Evolutionary conservation across 371 early-diverging fungal genomes (phyloP).

Genomic region (Apophysomyces ossiformis): DNA sequence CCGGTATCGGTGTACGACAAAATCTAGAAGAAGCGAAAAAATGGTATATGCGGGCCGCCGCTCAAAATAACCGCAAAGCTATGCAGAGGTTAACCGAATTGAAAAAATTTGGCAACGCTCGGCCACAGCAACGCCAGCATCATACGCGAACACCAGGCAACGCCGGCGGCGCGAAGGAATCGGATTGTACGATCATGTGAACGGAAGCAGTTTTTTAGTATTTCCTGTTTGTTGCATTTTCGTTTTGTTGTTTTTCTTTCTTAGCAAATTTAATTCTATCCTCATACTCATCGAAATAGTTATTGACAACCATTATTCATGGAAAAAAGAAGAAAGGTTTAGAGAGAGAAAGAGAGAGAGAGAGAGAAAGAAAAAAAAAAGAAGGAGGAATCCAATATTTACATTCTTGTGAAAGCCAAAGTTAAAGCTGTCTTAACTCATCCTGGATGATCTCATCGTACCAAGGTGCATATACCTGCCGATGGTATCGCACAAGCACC

Average conservation of each 20-base stretch:
- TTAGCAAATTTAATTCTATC: conserved; percentile 8
- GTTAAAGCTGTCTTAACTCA: conserved; percentile 12
- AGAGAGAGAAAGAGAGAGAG: not conserved
- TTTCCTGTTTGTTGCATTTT: not conserved
- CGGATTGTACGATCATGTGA: conserved; percentile 51
- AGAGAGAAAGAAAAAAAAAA: too few relatives aligned
- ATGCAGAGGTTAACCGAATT: conserved; percentile 76
- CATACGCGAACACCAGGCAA: conserved; percentile 41
- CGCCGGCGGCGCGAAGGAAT: conserved; percentile 35
- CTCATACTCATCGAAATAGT: not conserved
- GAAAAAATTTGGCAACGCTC: conserved; percentile 60
- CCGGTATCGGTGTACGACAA: conserved; percentile 74
- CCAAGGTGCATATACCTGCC: conserved; percentile 67
- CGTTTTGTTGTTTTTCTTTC: not conserved
- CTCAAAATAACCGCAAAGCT: conserved; percentile 75
- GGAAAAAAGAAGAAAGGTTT: too few relatives aligned
- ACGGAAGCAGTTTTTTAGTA: not conserved
- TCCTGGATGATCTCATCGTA: conserved; percentile 63
- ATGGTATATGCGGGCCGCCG: conserved; percentile 83
- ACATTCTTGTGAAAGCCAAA: not conserved
- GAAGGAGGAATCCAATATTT: not conserved
- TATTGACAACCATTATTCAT: not conserved
- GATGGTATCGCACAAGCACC: conserved; percentile 64
- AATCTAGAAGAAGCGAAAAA: conserved; percentile 73
- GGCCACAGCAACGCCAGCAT: conserved; percentile 32